Conservation (phyloP, 768 basidiomycete species). For the Lepiota brunneoincarnata region DNA sequence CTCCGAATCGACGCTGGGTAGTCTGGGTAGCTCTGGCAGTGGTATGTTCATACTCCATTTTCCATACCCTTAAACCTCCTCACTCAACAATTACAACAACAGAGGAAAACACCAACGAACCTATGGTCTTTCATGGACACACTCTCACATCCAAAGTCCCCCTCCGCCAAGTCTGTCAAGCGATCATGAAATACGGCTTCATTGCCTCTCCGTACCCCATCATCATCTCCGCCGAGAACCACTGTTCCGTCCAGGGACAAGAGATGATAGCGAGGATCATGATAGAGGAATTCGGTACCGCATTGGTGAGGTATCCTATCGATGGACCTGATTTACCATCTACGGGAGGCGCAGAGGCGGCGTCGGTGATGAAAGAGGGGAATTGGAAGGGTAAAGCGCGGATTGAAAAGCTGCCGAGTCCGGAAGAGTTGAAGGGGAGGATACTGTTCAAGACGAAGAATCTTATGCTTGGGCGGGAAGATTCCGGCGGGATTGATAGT, state of each 20-base stretch:
- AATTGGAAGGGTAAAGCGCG: constrained; percentile 20
- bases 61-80: too few species aligned
- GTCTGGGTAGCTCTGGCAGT: not conserved
- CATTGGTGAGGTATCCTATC: constrained; percentile 32
- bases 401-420: constrained; percentile 74
- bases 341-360: constrained; percentile 20
- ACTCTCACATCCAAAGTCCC: constrained; percentile 88
- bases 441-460: constrained; percentile 92
- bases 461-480: constrained; percentile 41
- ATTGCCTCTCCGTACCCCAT: constrained; percentile 92
- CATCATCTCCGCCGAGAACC: constrained; percentile 96
- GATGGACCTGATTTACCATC: constrained; percentile 30
- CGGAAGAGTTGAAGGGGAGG: constrained; percentile 76
- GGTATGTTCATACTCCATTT: constrained; percentile 58
- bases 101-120: constrained; percentile 74
- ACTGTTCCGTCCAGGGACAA: constrained; percentile 67
- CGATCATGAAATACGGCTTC: constrained; percentile 91
- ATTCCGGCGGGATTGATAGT: constrained; percentile 23
- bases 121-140: constrained; percentile 90
- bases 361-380: not conserved
- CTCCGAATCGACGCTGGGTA: not conserved
- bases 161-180: constrained; percentile 78
- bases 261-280: constrained; percentile 47
- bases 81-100: not conserved
- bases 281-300: constrained; percentile 44